Percentiles rank a stretch among this genome's conserved stretches.
phyloP scores from a whole-genome alignment of 495 filamentous ascomycete species.

The Penicillium cinerascens region DNA sequence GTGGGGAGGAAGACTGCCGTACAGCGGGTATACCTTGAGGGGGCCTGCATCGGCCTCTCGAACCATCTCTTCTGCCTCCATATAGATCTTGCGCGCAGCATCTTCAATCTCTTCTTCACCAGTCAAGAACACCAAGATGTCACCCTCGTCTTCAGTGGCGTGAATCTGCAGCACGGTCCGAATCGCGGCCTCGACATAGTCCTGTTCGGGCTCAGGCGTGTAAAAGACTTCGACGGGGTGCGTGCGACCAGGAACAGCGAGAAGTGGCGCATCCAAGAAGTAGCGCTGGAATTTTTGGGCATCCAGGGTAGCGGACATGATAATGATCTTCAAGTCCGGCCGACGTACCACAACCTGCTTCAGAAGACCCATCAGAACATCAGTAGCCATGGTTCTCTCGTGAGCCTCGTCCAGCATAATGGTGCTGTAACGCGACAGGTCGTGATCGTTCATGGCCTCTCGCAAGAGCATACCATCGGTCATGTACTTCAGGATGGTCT shows the following conservation, averaged over 20 bases:
- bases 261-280: constrained; percentile 88
- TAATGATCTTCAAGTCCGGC: constrained; percentile 89
- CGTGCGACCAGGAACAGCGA: constrained; percentile 93
- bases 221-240: constrained; percentile 98
- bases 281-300: constrained; percentile 98
- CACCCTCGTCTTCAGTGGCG: constrained; percentile 84
- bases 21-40: constrained; percentile 86
- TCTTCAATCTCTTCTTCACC: constrained; percentile 99
- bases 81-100: constrained; percentile 80
- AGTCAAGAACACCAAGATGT: constrained; percentile 93
- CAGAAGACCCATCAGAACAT: constrained; percentile 92
- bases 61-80: constrained; percentile 88
- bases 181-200: constrained; percentile 94
- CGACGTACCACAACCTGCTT: constrained; percentile 79
- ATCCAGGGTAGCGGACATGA: constrained; percentile 98
- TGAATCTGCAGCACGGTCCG: constrained; percentile 96
- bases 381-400: constrained; percentile 91
- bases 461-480: constrained; percentile 98
- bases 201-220: constrained; percentile 91
- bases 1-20: constrained; percentile 84
- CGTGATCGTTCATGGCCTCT: constrained; percentile 96
- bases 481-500: constrained; percentile 98
- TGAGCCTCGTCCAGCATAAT: constrained; percentile 99
- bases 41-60: constrained; percentile 88
- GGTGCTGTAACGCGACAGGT: constrained; percentile 87